Percentiles rank a stretch among this genome's conserved stretches.
These are phyloP conservation scores for Deinandra increscens DNA, from an alignment of 129 eudicot species.

Conservation along the genomic window DNA sequence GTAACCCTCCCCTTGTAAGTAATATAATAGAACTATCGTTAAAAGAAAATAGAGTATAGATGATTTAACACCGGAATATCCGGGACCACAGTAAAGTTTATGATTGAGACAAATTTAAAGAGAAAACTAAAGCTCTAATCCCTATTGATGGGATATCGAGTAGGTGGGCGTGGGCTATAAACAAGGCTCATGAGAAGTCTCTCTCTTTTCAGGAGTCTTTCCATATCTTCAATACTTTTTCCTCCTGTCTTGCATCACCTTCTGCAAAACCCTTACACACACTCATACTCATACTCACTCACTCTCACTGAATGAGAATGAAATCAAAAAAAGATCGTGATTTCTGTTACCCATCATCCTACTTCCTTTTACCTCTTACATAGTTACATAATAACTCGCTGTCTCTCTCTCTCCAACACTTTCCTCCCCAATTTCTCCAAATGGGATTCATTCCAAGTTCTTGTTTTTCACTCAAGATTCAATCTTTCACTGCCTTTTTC, in stretches of 20 bases:
- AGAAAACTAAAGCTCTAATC: too few relatives aligned
- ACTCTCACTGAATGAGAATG: constrained; percentile 35
- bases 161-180: constrained; percentile 21
- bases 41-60: too few relatives aligned
- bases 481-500: constrained; percentile 29
- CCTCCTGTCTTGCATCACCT: constrained; percentile 34
- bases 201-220: constrained; percentile 36
- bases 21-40: too few relatives aligned
- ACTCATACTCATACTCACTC: constrained; percentile 14
- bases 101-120: too few relatives aligned
- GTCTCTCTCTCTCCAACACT: not conserved
- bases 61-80: too few relatives aligned
- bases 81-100: too few relatives aligned
- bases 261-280: constrained; percentile 14
- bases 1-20: too few relatives aligned
- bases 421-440: constrained; percentile 13
- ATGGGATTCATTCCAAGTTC: constrained; percentile 43
- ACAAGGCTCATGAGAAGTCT: constrained; percentile 30
- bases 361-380: constrained; percentile 23
- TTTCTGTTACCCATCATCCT: constrained; percentile 25
- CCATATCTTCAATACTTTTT: constrained; percentile 31
- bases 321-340: constrained; percentile 37
- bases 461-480: constrained; percentile 25
- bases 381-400: too few relatives aligned
- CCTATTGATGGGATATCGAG: too few relatives aligned